These are phyloP conservation scores for Sarcomyxa edulis DNA, from an alignment of 768 basidiomycete species.

Conservation along the genomic window DNA sequence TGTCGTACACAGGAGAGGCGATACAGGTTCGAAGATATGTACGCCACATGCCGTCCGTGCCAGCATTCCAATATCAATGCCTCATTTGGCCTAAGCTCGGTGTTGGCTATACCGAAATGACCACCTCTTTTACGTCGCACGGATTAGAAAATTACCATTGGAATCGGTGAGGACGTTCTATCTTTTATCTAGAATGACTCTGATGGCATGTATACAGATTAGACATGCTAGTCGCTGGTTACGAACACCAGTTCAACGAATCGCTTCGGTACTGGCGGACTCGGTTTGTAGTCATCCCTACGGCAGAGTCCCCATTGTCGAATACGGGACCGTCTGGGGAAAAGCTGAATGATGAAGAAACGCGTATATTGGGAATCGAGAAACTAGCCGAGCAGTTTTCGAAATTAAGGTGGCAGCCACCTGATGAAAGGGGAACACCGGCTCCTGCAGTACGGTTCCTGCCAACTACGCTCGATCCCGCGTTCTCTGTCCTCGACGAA, in stretches of 20 bases:
- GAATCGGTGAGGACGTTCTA: constrained; percentile 56
- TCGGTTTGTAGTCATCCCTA: constrained; percentile 88
- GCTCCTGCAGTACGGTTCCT: constrained; percentile 69
- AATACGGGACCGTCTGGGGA: constrained; percentile 63
- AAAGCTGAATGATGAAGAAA: constrained; percentile 79
- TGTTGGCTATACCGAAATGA: constrained; percentile 77
- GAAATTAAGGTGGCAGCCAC: constrained; percentile 73
- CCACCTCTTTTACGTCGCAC: constrained; percentile 69
- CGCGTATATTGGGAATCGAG: constrained; percentile 83
- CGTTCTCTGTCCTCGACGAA: constrained; percentile 74
- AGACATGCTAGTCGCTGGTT: constrained; percentile 82
- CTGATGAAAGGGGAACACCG: constrained; percentile 46
- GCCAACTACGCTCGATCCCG: constrained; percentile 81
- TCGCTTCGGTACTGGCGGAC: constrained; percentile 92
- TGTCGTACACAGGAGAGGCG: constrained; percentile 86
- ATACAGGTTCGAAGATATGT: constrained; percentile 88
- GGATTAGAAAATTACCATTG: constrained; percentile 82
- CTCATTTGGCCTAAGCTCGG: constrained; percentile 93
- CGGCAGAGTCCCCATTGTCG: constrained; percentile 58
- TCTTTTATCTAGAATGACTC: background rate
- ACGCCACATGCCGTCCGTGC: constrained; percentile 59
- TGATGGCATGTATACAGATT: constrained; percentile 40
- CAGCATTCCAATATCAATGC: constrained; percentile 75
- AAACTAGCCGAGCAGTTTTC: constrained; percentile 87
- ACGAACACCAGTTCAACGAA: constrained; percentile 76